phyloP scores from a whole-genome alignment of 345 rosid genomes.

The Salix udensis region DNA sequence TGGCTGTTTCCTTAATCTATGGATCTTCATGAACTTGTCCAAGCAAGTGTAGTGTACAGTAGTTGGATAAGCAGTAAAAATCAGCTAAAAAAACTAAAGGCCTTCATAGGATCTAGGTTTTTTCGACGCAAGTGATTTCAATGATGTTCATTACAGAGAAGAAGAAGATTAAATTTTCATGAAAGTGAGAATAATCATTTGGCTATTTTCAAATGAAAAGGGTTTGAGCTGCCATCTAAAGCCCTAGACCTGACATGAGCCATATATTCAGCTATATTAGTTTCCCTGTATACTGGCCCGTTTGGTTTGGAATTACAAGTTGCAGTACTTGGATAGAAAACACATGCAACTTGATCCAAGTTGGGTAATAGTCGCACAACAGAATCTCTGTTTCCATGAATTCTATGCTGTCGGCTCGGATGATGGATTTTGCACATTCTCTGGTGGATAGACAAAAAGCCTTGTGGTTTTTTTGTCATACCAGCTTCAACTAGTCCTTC shows the following conservation, averaged over 20 bases:
- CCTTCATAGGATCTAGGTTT: not conserved
- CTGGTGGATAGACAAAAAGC: conserved; percentile 34
- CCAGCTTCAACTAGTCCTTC: conserved; percentile 44
- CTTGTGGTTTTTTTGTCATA: conserved; percentile 26
- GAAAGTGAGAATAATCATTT: not conserved
- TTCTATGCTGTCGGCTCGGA: not conserved
- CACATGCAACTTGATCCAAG: no score
- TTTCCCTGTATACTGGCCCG: conserved; percentile 38
- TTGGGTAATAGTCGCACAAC: no score
- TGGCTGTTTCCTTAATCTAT: no score
- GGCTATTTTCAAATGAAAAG: conserved; percentile 29
- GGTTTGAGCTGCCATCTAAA: conserved; percentile 36
- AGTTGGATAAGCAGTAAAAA: not conserved
- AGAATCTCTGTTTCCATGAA: no score
- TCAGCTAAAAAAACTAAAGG: not conserved
- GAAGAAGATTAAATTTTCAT: not conserved
- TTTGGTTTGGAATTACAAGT: conserved; percentile 14
- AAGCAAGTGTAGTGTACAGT: no score
- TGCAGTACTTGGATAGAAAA: no score
- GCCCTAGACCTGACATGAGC: conserved; percentile 36
- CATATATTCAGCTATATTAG: conserved; percentile 30
- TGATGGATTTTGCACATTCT: conserved; percentile 5
- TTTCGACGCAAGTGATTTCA: not conserved
- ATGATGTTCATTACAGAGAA: not conserved
- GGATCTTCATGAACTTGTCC: no score